phyloP scores from a whole-genome alignment of 371 early-diverging fungal species.

The Zancudomyces culisetae region DNA sequence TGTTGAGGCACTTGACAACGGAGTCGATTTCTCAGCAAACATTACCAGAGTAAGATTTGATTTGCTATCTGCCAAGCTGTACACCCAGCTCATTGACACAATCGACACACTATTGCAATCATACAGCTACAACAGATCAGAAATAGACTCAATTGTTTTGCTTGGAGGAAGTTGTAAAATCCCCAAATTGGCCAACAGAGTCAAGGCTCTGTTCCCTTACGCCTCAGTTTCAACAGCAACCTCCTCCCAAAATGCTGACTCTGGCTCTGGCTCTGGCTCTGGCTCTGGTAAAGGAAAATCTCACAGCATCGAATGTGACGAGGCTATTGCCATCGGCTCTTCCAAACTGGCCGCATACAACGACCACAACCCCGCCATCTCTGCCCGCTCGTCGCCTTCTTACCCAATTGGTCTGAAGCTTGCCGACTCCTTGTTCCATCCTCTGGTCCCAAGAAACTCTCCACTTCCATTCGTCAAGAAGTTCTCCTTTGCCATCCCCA shows the following conservation, averaged over 20 bases:
- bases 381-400: constrained; percentile 31
- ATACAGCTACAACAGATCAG: constrained; percentile 37
- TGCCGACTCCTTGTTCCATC: constrained; percentile 46
- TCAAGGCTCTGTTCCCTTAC: constrained; percentile 70
- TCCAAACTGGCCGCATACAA: constrained; percentile 74
- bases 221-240: too few relatives aligned
- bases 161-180: constrained; percentile 97
- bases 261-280: too few relatives aligned
- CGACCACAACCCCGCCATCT: constrained; percentile 27
- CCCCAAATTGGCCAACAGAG: constrained; percentile 79
- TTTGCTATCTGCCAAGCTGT: constrained; percentile 58
- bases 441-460: constrained; percentile 60
- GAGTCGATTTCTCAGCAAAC: constrained; percentile 73
- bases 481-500: constrained; percentile 46
- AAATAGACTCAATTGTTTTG: constrained; percentile 78
- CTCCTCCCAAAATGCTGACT: too few relatives aligned
- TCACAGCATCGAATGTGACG: constrained; percentile 67
- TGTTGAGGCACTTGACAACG: constrained; percentile 79
- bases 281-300: constrained; percentile 52
- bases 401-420: constrained; percentile 50
- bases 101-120: constrained; percentile 53
- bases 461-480: constrained; percentile 68
- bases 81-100: constrained; percentile 48
- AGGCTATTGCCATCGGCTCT: constrained; percentile 96
- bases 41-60: constrained; percentile 89